Percentiles rank a stretch among this genome's conserved stretches.
These are phyloP conservation scores for Amesomyces nigricolor DNA, from an alignment of 2,329 filamentous ascomycete genomes.

Conservation along the genomic window DNA sequence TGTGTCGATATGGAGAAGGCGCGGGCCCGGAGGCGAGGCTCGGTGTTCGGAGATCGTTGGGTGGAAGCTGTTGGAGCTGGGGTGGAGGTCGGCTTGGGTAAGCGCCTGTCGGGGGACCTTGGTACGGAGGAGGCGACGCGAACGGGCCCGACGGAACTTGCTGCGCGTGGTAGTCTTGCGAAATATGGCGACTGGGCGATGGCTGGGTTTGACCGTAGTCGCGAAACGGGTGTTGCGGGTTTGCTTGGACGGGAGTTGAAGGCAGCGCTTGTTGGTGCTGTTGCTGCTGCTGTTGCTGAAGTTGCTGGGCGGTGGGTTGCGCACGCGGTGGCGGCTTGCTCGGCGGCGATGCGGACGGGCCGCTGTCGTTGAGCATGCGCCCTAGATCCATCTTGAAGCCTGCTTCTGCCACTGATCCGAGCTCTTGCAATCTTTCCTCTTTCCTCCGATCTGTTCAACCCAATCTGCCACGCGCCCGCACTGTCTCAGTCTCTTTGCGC, in stretches of 20 bases:
- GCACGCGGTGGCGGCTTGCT: constrained; percentile 22
- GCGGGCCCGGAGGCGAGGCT: constrained; percentile 39
- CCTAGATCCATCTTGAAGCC: constrained; percentile 44
- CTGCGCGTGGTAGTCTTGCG: constrained; percentile 41
- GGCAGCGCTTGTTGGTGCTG: constrained; percentile 27
- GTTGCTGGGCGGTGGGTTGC: constrained; percentile 14
- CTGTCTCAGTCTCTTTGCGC: constrained; percentile 1
- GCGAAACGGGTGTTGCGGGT: constrained; percentile 41
- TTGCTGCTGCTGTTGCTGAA: constrained; percentile 22
- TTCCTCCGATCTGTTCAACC: neutral
- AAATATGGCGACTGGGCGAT: constrained; percentile 43
- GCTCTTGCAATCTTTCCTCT: neutral
- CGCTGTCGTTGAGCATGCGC: constrained; percentile 51
- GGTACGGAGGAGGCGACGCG: constrained; percentile 36
- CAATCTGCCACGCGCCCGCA: constrained; percentile 8
- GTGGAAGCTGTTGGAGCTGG: constrained; percentile 38
- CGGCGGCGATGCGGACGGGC: constrained; percentile 30
- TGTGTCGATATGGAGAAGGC: constrained; percentile 47
- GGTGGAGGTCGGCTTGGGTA: constrained; percentile 42
- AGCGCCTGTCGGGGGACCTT: constrained; percentile 30
- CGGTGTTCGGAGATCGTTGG: constrained; percentile 48
- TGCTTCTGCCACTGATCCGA: neutral
- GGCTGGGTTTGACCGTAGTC: constrained; percentile 47
- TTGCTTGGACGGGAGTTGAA: constrained; percentile 24
- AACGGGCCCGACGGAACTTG: constrained; percentile 33